Conservation (phyloP, 345 rosid genomes). For the Rhodamnia rubescens region DNA sequence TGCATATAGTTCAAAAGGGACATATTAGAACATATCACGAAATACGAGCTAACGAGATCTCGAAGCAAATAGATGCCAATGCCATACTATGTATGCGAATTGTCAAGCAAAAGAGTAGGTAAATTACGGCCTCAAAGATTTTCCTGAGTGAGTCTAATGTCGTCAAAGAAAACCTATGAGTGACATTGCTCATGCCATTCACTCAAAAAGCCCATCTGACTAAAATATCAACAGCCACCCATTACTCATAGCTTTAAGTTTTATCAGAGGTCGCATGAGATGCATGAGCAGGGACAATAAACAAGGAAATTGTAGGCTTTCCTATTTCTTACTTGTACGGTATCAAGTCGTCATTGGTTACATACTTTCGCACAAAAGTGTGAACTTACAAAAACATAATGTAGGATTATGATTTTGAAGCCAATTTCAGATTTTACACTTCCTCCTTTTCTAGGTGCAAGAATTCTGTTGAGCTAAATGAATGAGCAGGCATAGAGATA, state of each 20-base stretch:
- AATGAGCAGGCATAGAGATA: background rate
- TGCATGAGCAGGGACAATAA: background rate
- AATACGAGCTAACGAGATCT: background rate
- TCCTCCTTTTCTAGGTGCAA: background rate
- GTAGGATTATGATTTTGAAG: background rate
- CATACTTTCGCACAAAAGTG: background rate
- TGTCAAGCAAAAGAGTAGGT: background rate
- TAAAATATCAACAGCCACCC: background rate
- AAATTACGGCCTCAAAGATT: background rate
- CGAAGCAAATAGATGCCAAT: background rate
- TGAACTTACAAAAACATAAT: background rate
- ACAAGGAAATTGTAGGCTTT: background rate
- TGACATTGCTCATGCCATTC: background rate
- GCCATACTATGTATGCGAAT: background rate
- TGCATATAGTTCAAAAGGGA: constrained; percentile 10
- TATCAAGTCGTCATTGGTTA: background rate
- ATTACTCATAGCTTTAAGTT: background rate
- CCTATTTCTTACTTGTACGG: background rate
- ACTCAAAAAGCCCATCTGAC: background rate
- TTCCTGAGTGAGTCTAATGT: background rate
- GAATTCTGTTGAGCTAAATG: background rate
- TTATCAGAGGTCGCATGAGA: background rate
- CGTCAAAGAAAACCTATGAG: background rate
- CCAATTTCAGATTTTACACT: background rate
- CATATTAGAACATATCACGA: background rate